Evolutionary conservation across 352 stramenopile species (phyloP).

Genomic region (Globisporangium paddicum): DNA sequence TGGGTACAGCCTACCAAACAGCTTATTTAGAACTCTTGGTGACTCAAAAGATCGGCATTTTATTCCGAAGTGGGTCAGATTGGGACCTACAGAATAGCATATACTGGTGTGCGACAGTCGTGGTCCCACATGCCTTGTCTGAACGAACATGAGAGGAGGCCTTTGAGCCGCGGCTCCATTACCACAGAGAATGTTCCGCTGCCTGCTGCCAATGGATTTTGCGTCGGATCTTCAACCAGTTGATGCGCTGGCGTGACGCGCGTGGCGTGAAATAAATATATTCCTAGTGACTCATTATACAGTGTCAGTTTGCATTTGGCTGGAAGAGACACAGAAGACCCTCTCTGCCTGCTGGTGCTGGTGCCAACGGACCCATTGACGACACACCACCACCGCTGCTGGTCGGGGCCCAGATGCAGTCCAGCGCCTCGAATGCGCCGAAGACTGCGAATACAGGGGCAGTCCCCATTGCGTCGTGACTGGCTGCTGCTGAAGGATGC

Average conservation of each 20-base stretch:
- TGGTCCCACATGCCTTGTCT: background rate
- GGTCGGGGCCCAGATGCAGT: background rate
- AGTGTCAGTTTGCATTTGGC: background rate
- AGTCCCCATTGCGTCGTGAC: background rate
- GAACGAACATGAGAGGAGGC: background rate
- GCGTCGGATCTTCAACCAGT: background rate
- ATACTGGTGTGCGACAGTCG: slow-evolving; percentile 1
- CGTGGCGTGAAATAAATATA: no score
- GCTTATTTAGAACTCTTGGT: background rate
- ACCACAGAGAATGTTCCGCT: slow-evolving; percentile 1
- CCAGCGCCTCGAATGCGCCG: background rate
- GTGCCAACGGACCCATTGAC: background rate
- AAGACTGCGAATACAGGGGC: background rate
- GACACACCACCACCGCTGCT: background rate
- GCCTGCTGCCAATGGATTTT: background rate
- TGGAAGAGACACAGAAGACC: background rate
- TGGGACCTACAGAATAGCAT: background rate
- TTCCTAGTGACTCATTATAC: background rate
- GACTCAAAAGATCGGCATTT: background rate
- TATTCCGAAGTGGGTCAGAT: background rate
- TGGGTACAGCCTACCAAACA: slow-evolving; percentile 9
- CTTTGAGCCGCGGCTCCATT: background rate
- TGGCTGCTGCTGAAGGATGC: background rate
- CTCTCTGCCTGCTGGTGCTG: background rate
- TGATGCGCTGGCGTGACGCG: slow-evolving; percentile 3